Conservation (phyloP, 2,329 filamentous ascomycete species). For the Triangularia setosa region DNA sequence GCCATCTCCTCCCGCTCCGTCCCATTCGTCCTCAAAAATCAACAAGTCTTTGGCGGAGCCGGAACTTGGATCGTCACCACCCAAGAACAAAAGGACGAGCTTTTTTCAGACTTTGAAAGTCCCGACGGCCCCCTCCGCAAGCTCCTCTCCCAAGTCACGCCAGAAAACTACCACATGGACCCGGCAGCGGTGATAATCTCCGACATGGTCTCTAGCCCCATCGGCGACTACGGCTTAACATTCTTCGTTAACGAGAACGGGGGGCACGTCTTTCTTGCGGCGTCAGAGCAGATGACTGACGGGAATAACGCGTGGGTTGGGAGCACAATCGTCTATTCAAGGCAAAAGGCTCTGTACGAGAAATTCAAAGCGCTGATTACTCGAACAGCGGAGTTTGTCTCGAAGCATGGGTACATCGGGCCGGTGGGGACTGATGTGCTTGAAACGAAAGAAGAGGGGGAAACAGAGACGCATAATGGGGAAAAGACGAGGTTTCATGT, state of each 20-base stretch:
- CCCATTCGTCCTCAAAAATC: slow-evolving; percentile 38
- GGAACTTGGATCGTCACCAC: slow-evolving; percentile 33
- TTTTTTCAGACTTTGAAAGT: slow-evolving; percentile 25
- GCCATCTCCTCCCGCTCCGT: slow-evolving; percentile 25
- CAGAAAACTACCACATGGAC: slow-evolving; percentile 30
- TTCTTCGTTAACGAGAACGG: slow-evolving; percentile 32
- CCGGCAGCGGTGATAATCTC: slow-evolving; percentile 33
- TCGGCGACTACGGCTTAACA: slow-evolving; percentile 34
- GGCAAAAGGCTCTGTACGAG: slow-evolving; percentile 29
- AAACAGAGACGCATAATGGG: slow-evolving; percentile 5
- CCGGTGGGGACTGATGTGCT: slow-evolving; percentile 34
- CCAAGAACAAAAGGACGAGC: slow-evolving; percentile 25
- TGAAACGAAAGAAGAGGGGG: slow-evolving; percentile 23
- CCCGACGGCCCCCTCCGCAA: slow-evolving; percentile 28
- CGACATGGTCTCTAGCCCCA: slow-evolving; percentile 30
- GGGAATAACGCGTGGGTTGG: slow-evolving; percentile 33
- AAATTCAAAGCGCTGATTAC: slow-evolving; percentile 27
- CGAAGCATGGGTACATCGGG: slow-evolving; percentile 31
- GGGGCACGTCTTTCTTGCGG: slow-evolving; percentile 30
- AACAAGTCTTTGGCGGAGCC: slow-evolving; percentile 36
- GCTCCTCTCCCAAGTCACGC: slow-evolving; percentile 31
- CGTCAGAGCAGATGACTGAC: slow-evolving; percentile 35
- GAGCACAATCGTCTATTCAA: slow-evolving; percentile 32
- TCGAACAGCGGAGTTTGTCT: slow-evolving; percentile 29
- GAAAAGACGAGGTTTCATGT: slow-evolving; percentile 24